Evolutionary conservation across 2,329 filamentous ascomycete genomes (phyloP).

Genomic region (Ramularia endophylla): DNA sequence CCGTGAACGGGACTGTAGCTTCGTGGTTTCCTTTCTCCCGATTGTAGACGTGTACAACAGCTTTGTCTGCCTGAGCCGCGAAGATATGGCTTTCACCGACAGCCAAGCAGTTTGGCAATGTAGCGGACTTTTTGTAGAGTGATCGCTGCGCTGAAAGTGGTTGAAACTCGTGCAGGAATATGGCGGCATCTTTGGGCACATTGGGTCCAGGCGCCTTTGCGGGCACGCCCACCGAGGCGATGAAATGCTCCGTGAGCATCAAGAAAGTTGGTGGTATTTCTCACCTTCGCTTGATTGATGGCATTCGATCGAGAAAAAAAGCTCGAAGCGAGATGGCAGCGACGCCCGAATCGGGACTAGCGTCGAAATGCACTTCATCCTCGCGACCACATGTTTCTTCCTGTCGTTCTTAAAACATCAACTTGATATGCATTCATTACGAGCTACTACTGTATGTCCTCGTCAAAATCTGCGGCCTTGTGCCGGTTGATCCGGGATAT

Average conservation of each 20-base stretch:
- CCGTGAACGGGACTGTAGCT: constrained; percentile 78
- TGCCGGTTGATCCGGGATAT: too few species aligned
- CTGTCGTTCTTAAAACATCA: too few species aligned
- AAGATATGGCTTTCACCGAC: constrained; percentile 80
- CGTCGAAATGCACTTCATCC: too few species aligned
- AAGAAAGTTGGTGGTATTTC: neutral
- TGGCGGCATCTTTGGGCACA: constrained; percentile 69
- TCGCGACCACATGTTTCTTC: too few species aligned
- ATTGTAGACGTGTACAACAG: constrained; percentile 88
- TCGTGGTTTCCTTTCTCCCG: constrained; percentile 80
- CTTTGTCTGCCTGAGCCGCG: constrained; percentile 84
- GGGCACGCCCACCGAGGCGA: constrained; percentile 42
- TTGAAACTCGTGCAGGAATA: constrained; percentile 78
- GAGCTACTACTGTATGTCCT: too few species aligned
- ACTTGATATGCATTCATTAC: too few species aligned
- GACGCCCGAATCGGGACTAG: too few species aligned
- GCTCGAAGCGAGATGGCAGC: neutral
- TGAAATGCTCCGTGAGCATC: constrained; percentile 48
- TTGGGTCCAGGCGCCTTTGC: constrained; percentile 41
- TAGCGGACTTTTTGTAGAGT: constrained; percentile 87
- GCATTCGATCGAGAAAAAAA: neutral
- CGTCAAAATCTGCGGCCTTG: too few species aligned
- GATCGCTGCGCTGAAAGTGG: constrained; percentile 68
- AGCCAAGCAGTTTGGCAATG: constrained; percentile 71
- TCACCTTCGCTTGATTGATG: neutral